Conservation (phyloP, 768 basidiomycete species). For the Rhodotorula babjevae region DNA sequence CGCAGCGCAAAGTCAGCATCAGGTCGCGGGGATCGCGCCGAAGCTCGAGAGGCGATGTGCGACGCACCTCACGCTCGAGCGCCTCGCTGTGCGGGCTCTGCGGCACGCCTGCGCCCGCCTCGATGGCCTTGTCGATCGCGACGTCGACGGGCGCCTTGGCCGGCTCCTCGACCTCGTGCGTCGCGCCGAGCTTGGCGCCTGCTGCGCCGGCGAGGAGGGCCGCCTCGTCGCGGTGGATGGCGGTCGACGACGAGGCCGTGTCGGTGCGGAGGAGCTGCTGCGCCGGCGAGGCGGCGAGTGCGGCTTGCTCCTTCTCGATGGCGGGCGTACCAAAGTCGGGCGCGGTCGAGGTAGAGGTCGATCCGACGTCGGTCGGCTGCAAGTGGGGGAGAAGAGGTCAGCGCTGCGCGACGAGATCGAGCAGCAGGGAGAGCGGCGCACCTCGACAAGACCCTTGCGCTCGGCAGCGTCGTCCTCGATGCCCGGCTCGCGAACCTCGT, state of each 20-base stretch:
- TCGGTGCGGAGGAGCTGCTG: conserved; percentile 27
- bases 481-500: conserved; percentile 12
- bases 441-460: neutral
- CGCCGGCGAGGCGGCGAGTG: conserved; percentile 23
- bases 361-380: neutral
- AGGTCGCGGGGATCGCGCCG: no score
- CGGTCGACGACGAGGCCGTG: neutral
- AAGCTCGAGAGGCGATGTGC: no score
- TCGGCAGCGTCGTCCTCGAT: neutral
- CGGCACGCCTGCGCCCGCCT: neutral
- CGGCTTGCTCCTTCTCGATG: conserved; percentile 26
- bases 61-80: conserved; percentile 21
- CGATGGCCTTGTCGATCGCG: neutral
- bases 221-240: neutral
- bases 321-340: conserved; percentile 27
- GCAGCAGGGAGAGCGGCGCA: neutral
- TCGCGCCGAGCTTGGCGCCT: neutral
- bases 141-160: neutral
- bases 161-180: conserved; percentile 23
- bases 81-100: neutral
- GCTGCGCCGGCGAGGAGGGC: conserved; percentile 25
- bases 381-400: neutral
- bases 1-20: neutral
- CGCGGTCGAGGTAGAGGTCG: neutral
- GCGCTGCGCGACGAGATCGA: rapidly evolving